A percentile compares a stretch with the other conserved stretches of the same genome.
Conservation (phyloP, 2,329 filamentous ascomycete genomes). For the Cladobotryum mycophilum region DNA sequence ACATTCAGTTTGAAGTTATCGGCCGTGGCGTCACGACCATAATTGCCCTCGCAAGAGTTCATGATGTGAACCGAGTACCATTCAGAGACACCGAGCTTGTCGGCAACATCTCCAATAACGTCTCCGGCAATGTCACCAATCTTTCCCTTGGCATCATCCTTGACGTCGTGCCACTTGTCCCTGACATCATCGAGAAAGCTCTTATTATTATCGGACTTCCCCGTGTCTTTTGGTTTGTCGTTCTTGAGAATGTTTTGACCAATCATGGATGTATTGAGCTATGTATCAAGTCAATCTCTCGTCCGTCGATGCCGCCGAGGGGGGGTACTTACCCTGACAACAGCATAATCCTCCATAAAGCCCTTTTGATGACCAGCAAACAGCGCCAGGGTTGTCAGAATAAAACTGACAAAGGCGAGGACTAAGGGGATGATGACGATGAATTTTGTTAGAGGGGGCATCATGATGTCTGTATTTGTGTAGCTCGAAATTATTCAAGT, state of each 20-base stretch:
- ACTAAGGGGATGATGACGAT: conserved; percentile 31
- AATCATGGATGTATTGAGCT: conserved; percentile 35
- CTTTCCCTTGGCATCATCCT: conserved; percentile 29
- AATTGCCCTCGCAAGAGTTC: conserved; percentile 41
- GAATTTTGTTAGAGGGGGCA: conserved; percentile 19
- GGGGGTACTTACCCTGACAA: conserved; percentile 29
- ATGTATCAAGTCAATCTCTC: neutral
- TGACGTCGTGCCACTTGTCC: conserved; percentile 25
- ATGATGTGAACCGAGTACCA: conserved; percentile 49
- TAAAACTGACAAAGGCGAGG: conserved; percentile 32
- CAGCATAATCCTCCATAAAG: conserved; percentile 38
- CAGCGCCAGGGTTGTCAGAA: conserved; percentile 34
- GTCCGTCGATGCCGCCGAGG: neutral
- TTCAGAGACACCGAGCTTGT: conserved; percentile 40
- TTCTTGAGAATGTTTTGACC: conserved; percentile 28
- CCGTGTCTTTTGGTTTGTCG: conserved; percentile 18
- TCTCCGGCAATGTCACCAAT: conserved; percentile 35
- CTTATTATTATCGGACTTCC: conserved; percentile 17
- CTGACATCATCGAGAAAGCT: conserved; percentile 24
- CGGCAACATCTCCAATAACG: conserved; percentile 34
- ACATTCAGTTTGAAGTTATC: conserved; percentile 33
- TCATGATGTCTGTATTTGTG: conserved; percentile 6
- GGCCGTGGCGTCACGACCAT: conserved; percentile 36
- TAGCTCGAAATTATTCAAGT: too few relatives aligned
- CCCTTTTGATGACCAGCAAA: conserved; percentile 35